Base-by-base conservation (phyloP, 139 green algal species). In the Trebouxia sp. region DNA sequence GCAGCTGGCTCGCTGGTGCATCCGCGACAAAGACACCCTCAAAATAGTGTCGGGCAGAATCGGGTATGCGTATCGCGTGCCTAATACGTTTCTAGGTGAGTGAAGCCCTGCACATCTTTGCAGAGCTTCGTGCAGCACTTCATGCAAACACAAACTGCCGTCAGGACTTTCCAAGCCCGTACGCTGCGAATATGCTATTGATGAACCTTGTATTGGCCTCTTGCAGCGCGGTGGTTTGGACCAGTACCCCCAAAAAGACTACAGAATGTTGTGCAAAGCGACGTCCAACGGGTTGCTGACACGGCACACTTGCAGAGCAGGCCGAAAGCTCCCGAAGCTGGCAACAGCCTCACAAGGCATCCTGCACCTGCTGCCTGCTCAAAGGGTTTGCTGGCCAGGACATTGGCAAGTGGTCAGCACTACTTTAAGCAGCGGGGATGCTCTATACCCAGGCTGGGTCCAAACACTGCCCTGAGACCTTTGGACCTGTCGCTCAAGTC, bases 151-250 rank as follows among this genome's bases (percentile, higher is more conserved):
- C n/a, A n/a, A n/a, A n/a, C n/a, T n/a, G n/a, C n/a, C n/a, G n/a
- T n/a, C n/a, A n/a, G n/a, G n/a, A n/a, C n/a, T n/a, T n/a, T n/a
- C n/a, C n/a, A n/a, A n/a, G n/a, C n/a, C n/a, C n/a, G n/a, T n/a
- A n/a, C n/a, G n/a, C n/a, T n/a, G n/a, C n/a, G n/a, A n/a, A n/a
- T n/a, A n/a, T n/a, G n/a, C n/a, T 65, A 28, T 32, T 37, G 24
- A 10, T 15, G 24, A 30, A n/a, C 30, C 28, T n/a, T n/a, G n/a
- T n/a, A n/a, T n/a, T n/a, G n/a, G n/a, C n/a, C n/a, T 65, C 26
- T 43, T 72, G 35, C 32, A 72, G 62, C 62, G 32, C 62, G 62
- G 10, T 37, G 37, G 9, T 72, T 72, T 72, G 62, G 62, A n/a
- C 62, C 62, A 14, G 43, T 28, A 11, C 14, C 11, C 0, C 5